phyloP scores from a whole-genome alignment of 2,329 filamentous ascomycete genomes.

The Cordyceps cateniannulata region DNA sequence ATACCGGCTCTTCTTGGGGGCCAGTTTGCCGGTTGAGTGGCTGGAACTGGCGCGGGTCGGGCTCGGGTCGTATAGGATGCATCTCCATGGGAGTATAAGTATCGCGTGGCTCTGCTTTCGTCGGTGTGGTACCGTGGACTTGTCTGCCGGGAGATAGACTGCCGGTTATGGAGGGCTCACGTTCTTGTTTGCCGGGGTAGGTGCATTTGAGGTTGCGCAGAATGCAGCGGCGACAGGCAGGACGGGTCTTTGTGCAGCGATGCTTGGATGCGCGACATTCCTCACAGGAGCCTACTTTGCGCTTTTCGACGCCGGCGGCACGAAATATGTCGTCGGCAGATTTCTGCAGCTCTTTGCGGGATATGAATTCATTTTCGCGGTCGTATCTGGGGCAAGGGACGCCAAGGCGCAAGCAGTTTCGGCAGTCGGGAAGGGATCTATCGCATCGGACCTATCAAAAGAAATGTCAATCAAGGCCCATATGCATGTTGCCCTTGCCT shows the following conservation, averaged over 20 bases:
- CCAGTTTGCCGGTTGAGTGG: constrained; percentile 6
- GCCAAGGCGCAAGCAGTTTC: constrained; percentile 20
- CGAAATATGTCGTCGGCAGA: constrained; percentile 23
- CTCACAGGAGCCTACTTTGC: constrained; percentile 22
- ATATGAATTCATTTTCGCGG: constrained; percentile 15
- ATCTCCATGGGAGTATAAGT: constrained; percentile 1
- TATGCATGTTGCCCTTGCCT: not conserved
- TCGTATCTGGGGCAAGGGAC: constrained; percentile 22
- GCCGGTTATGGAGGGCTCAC: constrained; percentile 8
- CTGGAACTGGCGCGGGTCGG: constrained; percentile 11
- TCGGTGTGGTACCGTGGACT: not conserved
- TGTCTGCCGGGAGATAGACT: constrained; percentile 7
- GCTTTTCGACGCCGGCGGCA: constrained; percentile 22
- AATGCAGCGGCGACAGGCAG: constrained; percentile 22
- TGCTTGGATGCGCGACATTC: constrained; percentile 23
- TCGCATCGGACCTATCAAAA: constrained; percentile 21
- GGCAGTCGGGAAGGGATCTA: constrained; percentile 16
- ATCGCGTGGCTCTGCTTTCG: constrained; percentile 8
- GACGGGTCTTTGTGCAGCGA: constrained; percentile 21
- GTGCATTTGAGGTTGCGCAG: constrained; percentile 17
- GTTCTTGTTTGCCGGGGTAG: constrained; percentile 16
- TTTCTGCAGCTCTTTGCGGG: constrained; percentile 19
- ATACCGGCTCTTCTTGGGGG: not conserved
- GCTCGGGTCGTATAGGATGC: constrained; percentile 3
- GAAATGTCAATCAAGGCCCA: not conserved